Evolutionary conservation across 2,329 filamentous ascomycete species (phyloP).

Genomic region (Akanthomyces uredinophilus): DNA sequence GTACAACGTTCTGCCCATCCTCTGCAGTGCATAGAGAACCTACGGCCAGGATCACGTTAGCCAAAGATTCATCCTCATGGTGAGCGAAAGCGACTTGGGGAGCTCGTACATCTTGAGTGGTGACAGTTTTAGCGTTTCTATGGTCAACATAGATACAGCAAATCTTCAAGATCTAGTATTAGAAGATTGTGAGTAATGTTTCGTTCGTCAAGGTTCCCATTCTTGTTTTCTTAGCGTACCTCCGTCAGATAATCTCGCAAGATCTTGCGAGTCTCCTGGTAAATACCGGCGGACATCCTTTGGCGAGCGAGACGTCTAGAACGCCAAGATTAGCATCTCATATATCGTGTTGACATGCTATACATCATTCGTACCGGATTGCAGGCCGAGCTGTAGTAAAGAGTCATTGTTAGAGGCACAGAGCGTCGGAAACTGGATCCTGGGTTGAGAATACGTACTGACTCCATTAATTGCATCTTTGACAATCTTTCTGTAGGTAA

Average conservation of each 20-base stretch:
- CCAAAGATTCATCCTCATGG: neutral
- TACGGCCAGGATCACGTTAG: constrained; percentile 23
- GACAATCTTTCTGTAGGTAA: constrained; percentile 16
- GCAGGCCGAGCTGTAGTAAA: constrained; percentile 11
- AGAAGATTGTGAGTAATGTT: neutral
- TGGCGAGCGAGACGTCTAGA: constrained; percentile 66
- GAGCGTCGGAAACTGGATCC: neutral
- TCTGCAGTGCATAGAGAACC: constrained; percentile 49
- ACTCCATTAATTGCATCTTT: constrained; percentile 17
- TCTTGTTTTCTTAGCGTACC: constrained; percentile 33
- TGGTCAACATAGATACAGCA: constrained; percentile 50
- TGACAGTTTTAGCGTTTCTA: constrained; percentile 55
- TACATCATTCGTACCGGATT: constrained; percentile 11
- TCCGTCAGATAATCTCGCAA: constrained; percentile 45
- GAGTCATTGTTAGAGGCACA: neutral
- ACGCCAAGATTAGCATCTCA: neutral
- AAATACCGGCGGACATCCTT: constrained; percentile 60
- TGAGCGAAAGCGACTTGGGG: neutral
- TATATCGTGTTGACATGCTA: neutral
- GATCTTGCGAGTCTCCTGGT: constrained; percentile 52
- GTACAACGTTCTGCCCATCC: constrained; percentile 50
- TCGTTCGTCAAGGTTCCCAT: neutral
- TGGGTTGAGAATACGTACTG: constrained; percentile 6
- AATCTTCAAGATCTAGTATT: constrained; percentile 44
- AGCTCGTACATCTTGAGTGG: constrained; percentile 51